Conservation (phyloP, 306 rosid genomes). For the Prunus mume region DNA sequence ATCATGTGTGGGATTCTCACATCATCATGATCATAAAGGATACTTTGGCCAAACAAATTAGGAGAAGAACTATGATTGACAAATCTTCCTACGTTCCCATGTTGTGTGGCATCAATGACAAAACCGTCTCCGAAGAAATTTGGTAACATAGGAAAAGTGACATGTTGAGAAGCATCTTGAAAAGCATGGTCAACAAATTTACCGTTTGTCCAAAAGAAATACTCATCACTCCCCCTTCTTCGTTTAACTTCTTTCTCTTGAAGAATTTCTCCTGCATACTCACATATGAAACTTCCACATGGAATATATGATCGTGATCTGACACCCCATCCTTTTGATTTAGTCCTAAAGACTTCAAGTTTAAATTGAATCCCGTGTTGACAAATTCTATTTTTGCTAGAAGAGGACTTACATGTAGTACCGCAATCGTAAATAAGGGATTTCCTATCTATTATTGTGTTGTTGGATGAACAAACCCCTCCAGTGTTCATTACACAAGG, state of each 20-base stretch:
- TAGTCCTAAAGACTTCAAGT: slow-evolving; percentile 34
- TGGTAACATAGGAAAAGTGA: too few species aligned
- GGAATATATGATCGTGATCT: slow-evolving; percentile 39
- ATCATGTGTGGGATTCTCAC: slow-evolving; percentile 66
- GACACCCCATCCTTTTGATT: slow-evolving; percentile 45
- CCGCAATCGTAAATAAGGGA: slow-evolving; percentile 32
- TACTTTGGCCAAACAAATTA: slow-evolving; percentile 65
- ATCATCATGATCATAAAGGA: slow-evolving; percentile 66
- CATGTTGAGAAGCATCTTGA: too few species aligned
- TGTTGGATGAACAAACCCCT: slow-evolving; percentile 8
- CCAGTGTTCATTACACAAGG: slow-evolving; percentile 34
- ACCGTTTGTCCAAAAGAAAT: too few species aligned
- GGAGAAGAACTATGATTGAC: slow-evolving; percentile 74
- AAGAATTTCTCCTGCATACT: slow-evolving; percentile 36
- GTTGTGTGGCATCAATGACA: slow-evolving; percentile 55
- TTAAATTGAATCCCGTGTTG: slow-evolving; percentile 29
- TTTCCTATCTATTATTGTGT: neutral
- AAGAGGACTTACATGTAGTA: slow-evolving; percentile 28
- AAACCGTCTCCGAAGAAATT: slow-evolving; percentile 3
- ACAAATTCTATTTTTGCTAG: slow-evolving; percentile 32
- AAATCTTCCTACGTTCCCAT: slow-evolving; percentile 78
- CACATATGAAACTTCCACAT: slow-evolving; percentile 39
- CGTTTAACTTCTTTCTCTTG: neutral
- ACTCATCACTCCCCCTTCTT: neutral
- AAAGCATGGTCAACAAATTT: too few species aligned